Evolutionary conservation across 371 early-diverging fungal genomes (phyloP).

Genomic region (Rhizopus microsporus): DNA sequence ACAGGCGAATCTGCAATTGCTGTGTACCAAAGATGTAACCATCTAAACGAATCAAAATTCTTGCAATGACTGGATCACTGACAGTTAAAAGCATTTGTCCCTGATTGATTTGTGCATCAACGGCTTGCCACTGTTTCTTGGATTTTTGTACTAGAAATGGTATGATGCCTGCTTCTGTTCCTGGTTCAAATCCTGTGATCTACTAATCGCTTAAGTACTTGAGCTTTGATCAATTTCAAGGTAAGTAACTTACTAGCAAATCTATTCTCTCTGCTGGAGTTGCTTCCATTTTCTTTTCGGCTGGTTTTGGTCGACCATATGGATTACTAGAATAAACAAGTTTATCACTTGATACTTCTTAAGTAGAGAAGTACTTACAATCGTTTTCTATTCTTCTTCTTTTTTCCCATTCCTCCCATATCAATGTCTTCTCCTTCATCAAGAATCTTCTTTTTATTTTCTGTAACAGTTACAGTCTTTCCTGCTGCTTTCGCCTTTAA

Average conservation of each 20-base stretch:
- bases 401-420: constrained; percentile 39
- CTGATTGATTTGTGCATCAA: constrained; percentile 32
- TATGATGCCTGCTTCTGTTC: constrained; percentile 36
- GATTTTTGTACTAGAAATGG: constrained; percentile 42
- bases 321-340: constrained; percentile 28
- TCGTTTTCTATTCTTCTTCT: constrained; percentile 27
- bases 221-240: background rate
- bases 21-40: constrained; percentile 46
- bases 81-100: constrained; percentile 41
- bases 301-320: constrained; percentile 28
- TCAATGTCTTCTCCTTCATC: constrained; percentile 33
- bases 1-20: constrained; percentile 31
- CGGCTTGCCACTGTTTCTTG: constrained; percentile 44
- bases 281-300: constrained; percentile 13
- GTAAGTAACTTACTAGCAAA: constrained; percentile 26
- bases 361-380: constrained; percentile 24
- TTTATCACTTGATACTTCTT: background rate
- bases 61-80: constrained; percentile 35
- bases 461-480: constrained; percentile 26
- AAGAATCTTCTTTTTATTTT: constrained; percentile 20
- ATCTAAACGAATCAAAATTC: constrained; percentile 41
- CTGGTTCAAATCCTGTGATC: constrained; percentile 40
- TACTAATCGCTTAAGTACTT: background rate
- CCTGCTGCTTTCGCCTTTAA: constrained; percentile 27
- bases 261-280: constrained; percentile 21